Evolutionary conservation across 2,329 filamentous ascomycete species (phyloP), one percentile per base, ranked within the genome.

Genomic region (Parafenestella ontariensis): DNA sequence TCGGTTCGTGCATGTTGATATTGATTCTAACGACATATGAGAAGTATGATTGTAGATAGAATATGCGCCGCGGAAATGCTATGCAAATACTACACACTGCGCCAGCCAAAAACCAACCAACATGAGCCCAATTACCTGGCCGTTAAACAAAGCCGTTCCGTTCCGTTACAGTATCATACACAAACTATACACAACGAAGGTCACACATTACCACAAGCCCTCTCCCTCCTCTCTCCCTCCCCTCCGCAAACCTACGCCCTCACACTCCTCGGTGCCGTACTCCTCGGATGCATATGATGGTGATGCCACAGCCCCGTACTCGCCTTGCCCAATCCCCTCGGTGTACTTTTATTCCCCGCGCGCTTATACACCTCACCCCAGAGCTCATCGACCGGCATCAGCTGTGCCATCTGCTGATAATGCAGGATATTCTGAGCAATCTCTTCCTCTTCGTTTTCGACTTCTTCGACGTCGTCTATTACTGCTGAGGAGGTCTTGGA

Each of bases 361-460:
- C 23, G 47, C n/a, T 43, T 56, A 29, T 62, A 63, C 8, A 54
- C 42, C 21, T 56, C 57, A 5, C 47, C 23, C 70, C 68, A 73
- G 2, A 61, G 36, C 3, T 67, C 61, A 21, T 70, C 62, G 1
- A 72, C 68, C 1, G 69, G 68, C 3, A 70, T 49, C 1, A 71
- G 42, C 3, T 59, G 50, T 5, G 68, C 61, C 69, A 68, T 69
- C 49, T 73, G 66, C 46, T 72, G 51, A 39, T 69, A 69, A 45
- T 70, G 59, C 34, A 36, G 33, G 1, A 71, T 36, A n/a, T 39
- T 61, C 6, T 50, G 52, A 8, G 46, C 39, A 1, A 54, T 58
- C 18, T 62, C 56, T 7, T 59, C 51, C 1, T 61, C 55, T 17
- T 58, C 61, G 8, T 49, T 28, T n/a, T 53, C 50, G 0, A 17